Base-by-base conservation (phyloP, 1,284 basidiomycete species). In the Ustilago bromivora region DNA sequence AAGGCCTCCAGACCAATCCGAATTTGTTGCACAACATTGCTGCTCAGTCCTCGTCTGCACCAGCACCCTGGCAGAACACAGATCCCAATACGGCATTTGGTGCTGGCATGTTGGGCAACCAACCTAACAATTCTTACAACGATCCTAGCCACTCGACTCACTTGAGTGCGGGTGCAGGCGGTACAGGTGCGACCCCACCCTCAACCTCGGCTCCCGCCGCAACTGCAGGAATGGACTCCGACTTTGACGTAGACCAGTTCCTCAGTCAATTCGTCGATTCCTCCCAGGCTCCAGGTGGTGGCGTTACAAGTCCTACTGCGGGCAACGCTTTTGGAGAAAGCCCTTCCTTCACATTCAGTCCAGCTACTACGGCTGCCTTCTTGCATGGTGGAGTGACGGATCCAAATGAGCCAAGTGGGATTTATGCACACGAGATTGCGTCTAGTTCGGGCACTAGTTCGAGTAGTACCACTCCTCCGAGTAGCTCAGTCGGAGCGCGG, bases 1-100 rank as follows among this genome's bases (percentile, higher is more conserved):
- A 91, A 79, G 90, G 89, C 61, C 89, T 93, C 65, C 92, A 92
- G 2, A 87, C 93, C 43, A 91, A 82, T 41, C 74, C 80, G 23
- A 63, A 57, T 17, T 17, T 71, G 46, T 17, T 76, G 54, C 57
- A 63, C 49, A 43, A 40, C 9, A 51, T 68, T 17, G n/a, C 38
- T 9, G 51, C 57, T 10, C 61, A 56, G 61, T 23, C 54, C 17
- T 35, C 31, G 3, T 15, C 7, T 9, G 34, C 19, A 4, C 9
- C 57, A 5, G 41, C n/a, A 32, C 32, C 40, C 5, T 56, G 52
- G 60, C 53, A 40, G 11, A 43, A 38, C 28, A 11, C 57, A 8
- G 61, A 36, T 51, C 28, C 47, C 10, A 23, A 32, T 12, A 7
- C 15, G n/a, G n/a, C 59, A 12, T 61, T 61, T 40, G 59, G 59